A percentile compares a stretch with the other conserved stretches of the same genome.
These are phyloP conservation scores for Curvularia verruculosa DNA, from an alignment of 2,329 filamentous ascomycete species.

Conservation along the genomic window DNA sequence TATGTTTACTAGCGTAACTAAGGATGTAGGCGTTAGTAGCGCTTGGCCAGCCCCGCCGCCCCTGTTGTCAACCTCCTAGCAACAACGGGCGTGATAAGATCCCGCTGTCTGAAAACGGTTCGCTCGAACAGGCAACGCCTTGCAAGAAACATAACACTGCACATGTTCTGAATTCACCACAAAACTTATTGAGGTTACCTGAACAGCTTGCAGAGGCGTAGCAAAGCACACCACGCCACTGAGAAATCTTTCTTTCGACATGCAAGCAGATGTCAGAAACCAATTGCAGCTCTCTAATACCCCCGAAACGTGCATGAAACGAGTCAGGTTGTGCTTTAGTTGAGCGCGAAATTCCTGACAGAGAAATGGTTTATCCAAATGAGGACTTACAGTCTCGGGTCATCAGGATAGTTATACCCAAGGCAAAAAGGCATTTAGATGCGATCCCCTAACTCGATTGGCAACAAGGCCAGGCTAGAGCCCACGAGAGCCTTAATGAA, in stretches of 20 bases:
- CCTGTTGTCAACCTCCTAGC: no score
- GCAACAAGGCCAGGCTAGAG: background rate
- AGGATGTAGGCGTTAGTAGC: background rate
- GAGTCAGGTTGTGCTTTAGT: background rate
- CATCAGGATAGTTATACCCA: no score
- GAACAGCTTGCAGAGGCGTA: slow-evolving; percentile 12
- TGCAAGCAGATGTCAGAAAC: slow-evolving; percentile 11
- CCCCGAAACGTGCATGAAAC: background rate
- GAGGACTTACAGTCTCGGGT: background rate
- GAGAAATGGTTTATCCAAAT: background rate
- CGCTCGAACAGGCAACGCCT: slow-evolving; percentile 8
- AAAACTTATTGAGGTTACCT: slow-evolving; percentile 6
- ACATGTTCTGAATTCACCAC: slow-evolving; percentile 8
- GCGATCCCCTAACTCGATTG: background rate
- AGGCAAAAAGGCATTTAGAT: no score
- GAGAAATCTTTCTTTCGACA: background rate
- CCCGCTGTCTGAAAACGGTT: slow-evolving; percentile 4
- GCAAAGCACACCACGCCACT: background rate
- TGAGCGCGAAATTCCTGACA: background rate
- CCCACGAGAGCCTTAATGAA: no score
- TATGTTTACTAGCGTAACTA: background rate
- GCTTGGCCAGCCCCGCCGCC: background rate
- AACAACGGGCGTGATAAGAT: background rate
- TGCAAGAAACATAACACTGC: slow-evolving; percentile 18
- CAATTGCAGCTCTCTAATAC: slow-evolving; percentile 6